A percentile compares a stretch with the other conserved stretches of the same genome.
Evolutionary conservation across 352 stramenopile genomes (phyloP).

Genomic region (Pythium aristosporum): DNA sequence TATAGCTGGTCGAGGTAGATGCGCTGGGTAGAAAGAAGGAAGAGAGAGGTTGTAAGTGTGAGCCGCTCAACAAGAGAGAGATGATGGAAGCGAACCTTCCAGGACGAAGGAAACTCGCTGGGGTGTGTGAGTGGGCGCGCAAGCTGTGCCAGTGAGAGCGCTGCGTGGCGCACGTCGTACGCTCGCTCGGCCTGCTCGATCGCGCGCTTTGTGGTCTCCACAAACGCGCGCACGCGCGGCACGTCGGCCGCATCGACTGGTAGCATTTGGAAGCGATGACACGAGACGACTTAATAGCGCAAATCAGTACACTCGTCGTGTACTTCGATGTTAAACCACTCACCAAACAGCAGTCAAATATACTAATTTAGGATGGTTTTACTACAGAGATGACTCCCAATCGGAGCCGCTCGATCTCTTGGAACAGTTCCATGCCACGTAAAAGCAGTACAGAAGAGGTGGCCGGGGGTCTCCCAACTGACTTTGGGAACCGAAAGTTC

Average conservation of each 20-base stretch:
- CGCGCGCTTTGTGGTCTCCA: conserved; percentile 45
- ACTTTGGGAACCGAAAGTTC: background rate
- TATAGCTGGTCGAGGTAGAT: conserved; percentile 62
- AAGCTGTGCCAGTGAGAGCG: conserved; percentile 35
- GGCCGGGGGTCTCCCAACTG: too few species aligned
- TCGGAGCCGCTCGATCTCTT: too few species aligned
- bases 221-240: conserved; percentile 46
- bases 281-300: background rate
- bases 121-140: conserved; percentile 33
- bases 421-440: too few species aligned
- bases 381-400: too few species aligned
- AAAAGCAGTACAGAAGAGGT: too few species aligned
- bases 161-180: conserved; percentile 43
- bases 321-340: too few species aligned
- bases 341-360: too few species aligned
- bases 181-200: conserved; percentile 44
- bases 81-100: conserved; percentile 39
- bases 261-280: background rate
- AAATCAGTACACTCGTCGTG: too few species aligned
- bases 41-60: background rate
- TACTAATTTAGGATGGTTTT: too few species aligned
- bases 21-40: conserved; percentile 21
- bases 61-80: background rate
- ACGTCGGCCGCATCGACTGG: conserved; percentile 1
- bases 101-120: conserved; percentile 32